A percentile compares a stretch with the other conserved stretches of the same genome.
Evolutionary conservation across 768 basidiomycete species (phyloP).

Genomic region (Lepiota subincarnata): DNA sequence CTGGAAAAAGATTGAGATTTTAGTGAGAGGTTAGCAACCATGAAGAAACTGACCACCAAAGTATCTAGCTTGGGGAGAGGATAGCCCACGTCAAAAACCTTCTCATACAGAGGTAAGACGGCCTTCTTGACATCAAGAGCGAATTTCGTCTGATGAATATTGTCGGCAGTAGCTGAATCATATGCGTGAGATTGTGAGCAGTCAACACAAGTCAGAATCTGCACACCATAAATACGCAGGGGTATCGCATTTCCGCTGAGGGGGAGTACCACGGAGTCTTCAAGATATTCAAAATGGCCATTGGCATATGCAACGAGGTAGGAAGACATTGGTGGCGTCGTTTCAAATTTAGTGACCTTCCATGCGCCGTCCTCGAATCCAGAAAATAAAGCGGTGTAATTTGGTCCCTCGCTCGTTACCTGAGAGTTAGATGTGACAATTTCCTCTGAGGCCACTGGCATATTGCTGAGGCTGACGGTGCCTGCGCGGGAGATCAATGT

Average conservation of each 20-base stretch:
- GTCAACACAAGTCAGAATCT: not conserved
- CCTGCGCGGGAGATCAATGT: slow-evolving; percentile 73
- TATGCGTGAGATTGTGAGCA: not conserved
- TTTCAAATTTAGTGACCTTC: slow-evolving; percentile 81
- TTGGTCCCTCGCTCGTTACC: slow-evolving; percentile 30
- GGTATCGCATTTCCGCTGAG: slow-evolving; percentile 78
- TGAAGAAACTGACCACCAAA: slow-evolving; percentile 54
- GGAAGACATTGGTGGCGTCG: slow-evolving; percentile 82
- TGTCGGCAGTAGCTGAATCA: slow-evolving; percentile 66
- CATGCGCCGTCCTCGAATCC: slow-evolving; percentile 39
- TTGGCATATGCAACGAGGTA: slow-evolving; percentile 90
- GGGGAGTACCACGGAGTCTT: slow-evolving; percentile 74
- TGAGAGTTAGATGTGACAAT: slow-evolving; percentile 31
- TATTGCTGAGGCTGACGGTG: slow-evolving; percentile 83
- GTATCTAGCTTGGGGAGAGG: slow-evolving; percentile 95
- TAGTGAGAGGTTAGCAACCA: not conserved
- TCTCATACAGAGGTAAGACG: slow-evolving; percentile 87
- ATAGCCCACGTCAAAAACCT: slow-evolving; percentile 88
- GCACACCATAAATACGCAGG: slow-evolving; percentile 75
- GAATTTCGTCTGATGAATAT: slow-evolving; percentile 80
- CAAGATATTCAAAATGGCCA: slow-evolving; percentile 69
- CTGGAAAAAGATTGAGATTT: slow-evolving; percentile 21
- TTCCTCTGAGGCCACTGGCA: slow-evolving; percentile 66
- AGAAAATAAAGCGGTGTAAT: slow-evolving; percentile 2
- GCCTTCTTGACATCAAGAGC: slow-evolving; percentile 82